These are phyloP conservation scores for Cornus florida DNA, from an alignment of 148 eudicot species.

Conservation along the genomic window DNA sequence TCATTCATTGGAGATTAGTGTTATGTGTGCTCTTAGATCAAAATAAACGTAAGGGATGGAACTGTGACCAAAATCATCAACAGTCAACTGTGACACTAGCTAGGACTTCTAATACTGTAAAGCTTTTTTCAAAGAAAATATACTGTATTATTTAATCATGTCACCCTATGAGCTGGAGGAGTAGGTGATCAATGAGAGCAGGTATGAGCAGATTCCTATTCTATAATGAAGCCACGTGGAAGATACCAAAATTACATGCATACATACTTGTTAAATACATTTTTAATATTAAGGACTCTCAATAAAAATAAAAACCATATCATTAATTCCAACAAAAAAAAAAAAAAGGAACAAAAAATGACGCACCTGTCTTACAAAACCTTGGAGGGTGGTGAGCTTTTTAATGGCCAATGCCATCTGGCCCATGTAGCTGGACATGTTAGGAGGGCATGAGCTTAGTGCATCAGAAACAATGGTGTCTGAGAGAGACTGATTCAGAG, in stretches of 20 bases:
- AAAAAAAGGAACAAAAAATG: too few relatives aligned
- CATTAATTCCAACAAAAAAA: too few relatives aligned
- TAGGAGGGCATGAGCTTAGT: conserved; percentile 42
- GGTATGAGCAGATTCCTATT: conserved; percentile 21
- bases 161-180: conserved; percentile 11
- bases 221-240: conserved; percentile 4
- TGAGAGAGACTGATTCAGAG: conserved; percentile 59
- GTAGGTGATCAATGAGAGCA: conserved; percentile 22
- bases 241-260: not conserved
- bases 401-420: conserved; percentile 89
- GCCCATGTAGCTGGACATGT: conserved; percentile 76
- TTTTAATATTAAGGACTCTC: not conserved
- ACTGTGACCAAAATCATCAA: not conserved
- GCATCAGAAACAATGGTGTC: conserved; percentile 69
- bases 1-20: too few relatives aligned
- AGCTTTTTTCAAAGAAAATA: not conserved
- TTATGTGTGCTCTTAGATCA: not conserved
- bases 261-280: not conserved
- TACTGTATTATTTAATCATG: too few relatives aligned
- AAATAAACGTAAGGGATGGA: not conserved
- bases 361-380: conserved; percentile 80
- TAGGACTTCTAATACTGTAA: not conserved
- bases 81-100: not conserved
- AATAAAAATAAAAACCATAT: too few relatives aligned
- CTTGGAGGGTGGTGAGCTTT: conserved; percentile 81